Conservation (phyloP, 805 yeast species). For the Starmerella kuoi region DNA sequence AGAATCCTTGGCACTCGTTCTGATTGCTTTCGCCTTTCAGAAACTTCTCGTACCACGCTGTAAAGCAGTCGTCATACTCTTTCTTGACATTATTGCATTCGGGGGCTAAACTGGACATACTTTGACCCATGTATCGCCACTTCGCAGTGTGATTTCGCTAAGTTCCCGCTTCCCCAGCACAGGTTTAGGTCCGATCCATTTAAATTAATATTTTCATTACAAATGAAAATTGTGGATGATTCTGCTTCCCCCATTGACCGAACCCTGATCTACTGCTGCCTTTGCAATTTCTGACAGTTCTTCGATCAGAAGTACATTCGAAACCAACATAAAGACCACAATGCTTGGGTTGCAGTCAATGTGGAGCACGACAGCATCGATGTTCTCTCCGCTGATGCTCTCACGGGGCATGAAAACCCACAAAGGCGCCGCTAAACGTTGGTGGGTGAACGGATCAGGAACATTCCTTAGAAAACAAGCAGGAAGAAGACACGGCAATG, state of each 20-base stretch:
- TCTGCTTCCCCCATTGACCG: too few relatives aligned
- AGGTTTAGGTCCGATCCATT: neutral
- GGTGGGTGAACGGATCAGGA: conserved; percentile 56
- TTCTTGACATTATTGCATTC: conserved; percentile 84
- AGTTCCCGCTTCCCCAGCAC: neutral
- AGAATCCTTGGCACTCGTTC: conserved; percentile 82
- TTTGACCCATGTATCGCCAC: conserved; percentile 43
- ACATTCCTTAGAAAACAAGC: conserved; percentile 60
- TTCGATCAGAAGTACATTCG: too few relatives aligned
- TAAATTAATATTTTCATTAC: neutral
- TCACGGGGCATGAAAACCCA: conserved; percentile 44
- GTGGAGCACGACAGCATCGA: too few relatives aligned
- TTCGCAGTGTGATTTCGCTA: neutral
- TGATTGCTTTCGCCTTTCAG: conserved; percentile 43
- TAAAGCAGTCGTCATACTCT: conserved; percentile 85
- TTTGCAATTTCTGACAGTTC: too few relatives aligned
- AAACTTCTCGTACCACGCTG: conserved; percentile 79
- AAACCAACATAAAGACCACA: too few relatives aligned
- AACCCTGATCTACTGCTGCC: too few relatives aligned
- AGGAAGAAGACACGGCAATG: conserved; percentile 87
- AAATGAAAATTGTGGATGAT: neutral
- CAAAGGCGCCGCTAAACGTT: conserved; percentile 77
- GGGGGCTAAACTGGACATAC: conserved; percentile 86
- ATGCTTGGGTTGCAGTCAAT: too few relatives aligned
- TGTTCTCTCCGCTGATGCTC: neutral